Evolutionary conservation across 306 rosid genomes (phyloP).

Genomic region (Vicia villosa): DNA sequence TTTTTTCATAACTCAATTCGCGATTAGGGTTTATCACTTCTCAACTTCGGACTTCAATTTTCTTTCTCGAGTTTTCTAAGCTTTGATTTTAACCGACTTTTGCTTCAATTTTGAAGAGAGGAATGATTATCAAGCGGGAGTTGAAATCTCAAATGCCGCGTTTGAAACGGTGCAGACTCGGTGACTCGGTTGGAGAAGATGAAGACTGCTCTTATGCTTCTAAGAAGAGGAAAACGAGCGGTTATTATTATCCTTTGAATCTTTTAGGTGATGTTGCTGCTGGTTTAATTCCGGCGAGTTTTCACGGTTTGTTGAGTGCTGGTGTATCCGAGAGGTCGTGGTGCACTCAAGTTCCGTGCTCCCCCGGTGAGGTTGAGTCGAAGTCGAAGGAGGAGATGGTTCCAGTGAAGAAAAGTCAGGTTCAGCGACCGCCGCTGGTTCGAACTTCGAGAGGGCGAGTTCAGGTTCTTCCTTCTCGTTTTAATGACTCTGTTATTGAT

Average conservation of each 20-base stretch:
- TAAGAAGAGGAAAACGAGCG: conserved; percentile 79
- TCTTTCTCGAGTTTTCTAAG: conserved; percentile 25
- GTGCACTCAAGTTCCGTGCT: conserved; percentile 64
- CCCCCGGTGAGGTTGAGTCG: conserved; percentile 57
- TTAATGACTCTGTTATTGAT: conserved; percentile 94
- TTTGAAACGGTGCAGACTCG: conserved; percentile 77
- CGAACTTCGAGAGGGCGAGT: conserved; percentile 92
- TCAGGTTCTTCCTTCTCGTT: conserved; percentile 97
- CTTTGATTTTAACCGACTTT: conserved; percentile 34
- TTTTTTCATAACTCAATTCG: conserved; percentile 41
- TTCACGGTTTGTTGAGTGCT: conserved; percentile 62
- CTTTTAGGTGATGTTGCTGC: conserved; percentile 91
- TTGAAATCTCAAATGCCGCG: conserved; percentile 98
- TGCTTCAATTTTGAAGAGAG: conserved; percentile 30
- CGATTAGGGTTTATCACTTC: conserved; percentile 68
- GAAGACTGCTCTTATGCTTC: conserved; percentile 62
- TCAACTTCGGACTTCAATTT: conserved; percentile 30
- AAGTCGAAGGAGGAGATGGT: conserved; percentile 40
- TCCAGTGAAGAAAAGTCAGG: conserved; percentile 41
- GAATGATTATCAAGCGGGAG: conserved; percentile 92
- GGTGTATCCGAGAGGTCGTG: conserved; percentile 61
- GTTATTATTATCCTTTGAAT: conserved; percentile 70
- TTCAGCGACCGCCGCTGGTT: conserved; percentile 84
- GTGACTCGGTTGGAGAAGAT: conserved; percentile 69
- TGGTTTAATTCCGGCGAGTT: conserved; percentile 67